These are phyloP conservation scores for Akanthomyces lecanii DNA, from an alignment of 2,329 filamentous ascomycete species.

Conservation along the genomic window DNA sequence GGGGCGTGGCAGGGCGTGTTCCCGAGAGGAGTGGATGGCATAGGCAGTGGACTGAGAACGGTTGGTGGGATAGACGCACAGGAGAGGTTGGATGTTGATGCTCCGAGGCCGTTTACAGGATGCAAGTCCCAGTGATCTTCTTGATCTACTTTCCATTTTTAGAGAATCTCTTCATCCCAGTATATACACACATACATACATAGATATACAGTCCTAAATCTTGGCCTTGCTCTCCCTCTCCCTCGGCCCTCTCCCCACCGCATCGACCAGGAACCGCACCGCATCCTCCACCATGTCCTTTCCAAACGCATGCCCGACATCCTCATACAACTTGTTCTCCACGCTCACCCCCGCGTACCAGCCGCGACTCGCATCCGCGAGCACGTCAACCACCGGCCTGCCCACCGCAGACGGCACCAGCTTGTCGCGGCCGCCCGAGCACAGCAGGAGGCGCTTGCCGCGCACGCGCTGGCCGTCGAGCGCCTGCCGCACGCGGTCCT, in stretches of 20 bases:
- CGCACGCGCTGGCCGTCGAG: slow-evolving; percentile 45
- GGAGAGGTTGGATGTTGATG: too few species aligned
- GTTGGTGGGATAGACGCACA: too few species aligned
- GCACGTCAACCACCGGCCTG: slow-evolving; percentile 56
- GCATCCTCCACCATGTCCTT: slow-evolving; percentile 63
- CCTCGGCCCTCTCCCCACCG: slow-evolving; percentile 33
- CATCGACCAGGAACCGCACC: slow-evolving; percentile 56
- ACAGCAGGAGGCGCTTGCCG: slow-evolving; percentile 61
- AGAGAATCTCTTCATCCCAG: too few species aligned
- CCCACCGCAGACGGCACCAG: slow-evolving; percentile 65
- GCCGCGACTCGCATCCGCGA: slow-evolving; percentile 47
- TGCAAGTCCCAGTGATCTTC: too few species aligned
- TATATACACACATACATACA: background rate
- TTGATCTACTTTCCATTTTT: too few species aligned
- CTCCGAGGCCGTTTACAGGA: too few species aligned
- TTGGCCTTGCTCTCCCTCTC: slow-evolving; percentile 22
- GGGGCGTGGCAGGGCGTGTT: too few species aligned
- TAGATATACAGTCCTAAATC: slow-evolving; percentile 19
- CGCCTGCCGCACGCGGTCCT: slow-evolving; percentile 40
- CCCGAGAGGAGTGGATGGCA: too few species aligned
- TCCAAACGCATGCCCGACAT: slow-evolving; percentile 66
- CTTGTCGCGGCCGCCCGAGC: slow-evolving; percentile 64
- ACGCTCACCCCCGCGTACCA: slow-evolving; percentile 58
- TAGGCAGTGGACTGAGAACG: too few species aligned
- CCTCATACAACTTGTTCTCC: slow-evolving; percentile 64